Base-by-base conservation (phyloP, 2,329 filamentous ascomycete genomes). In the Penicillium sp. region DNA sequence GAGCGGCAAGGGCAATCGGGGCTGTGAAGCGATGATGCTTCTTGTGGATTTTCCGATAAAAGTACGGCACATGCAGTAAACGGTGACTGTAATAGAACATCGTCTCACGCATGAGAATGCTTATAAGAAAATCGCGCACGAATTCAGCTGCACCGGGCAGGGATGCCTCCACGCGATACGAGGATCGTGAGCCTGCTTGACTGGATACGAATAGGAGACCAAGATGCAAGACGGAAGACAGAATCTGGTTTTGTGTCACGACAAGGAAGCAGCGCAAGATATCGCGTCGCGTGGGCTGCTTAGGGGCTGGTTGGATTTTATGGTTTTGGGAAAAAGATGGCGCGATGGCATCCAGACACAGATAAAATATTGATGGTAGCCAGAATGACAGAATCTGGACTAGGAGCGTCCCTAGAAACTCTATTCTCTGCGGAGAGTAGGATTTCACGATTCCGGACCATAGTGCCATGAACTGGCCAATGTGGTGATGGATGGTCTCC, bases 71-170 rank as follows among this genome's bases (percentile, higher is more conserved):
- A 68, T 86, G 83, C 4, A 86, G 72, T 3, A 82, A 63, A 7
- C 83, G 80, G 67, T 86, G 84, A 24, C 74, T 66, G 62, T 83
- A 84, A 72, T 86, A 86, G 70, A 86, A 86, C 19, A 82, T 61
- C 1, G 76, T 59, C 63, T 86, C 83, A 48, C 82, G 79, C 8
- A 77, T 59, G 8, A 79, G 59, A 3, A 77, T 61, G 52, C 75
- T 77, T 59, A 81, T 45, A 9, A 71, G 5, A 22, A 84, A 57
- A 62, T 85, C 78, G 7, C 68, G 63, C 1, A 68, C 35, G 42
- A 83, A 59, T 46, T 78, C 75, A 11, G 29, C 22, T 0, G 67
- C 14, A 0, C 73, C 52, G 2, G 81, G 81, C 0, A 81, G 60
- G 0, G 68, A 59, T 1, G 70, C 21, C 0, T 74, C 68, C 45